Evolutionary conservation across 192 early-diverging fungal genomes (phyloP), one percentile per base, ranked within the genome.

Genomic region (Spizellomyces sp.): DNA sequence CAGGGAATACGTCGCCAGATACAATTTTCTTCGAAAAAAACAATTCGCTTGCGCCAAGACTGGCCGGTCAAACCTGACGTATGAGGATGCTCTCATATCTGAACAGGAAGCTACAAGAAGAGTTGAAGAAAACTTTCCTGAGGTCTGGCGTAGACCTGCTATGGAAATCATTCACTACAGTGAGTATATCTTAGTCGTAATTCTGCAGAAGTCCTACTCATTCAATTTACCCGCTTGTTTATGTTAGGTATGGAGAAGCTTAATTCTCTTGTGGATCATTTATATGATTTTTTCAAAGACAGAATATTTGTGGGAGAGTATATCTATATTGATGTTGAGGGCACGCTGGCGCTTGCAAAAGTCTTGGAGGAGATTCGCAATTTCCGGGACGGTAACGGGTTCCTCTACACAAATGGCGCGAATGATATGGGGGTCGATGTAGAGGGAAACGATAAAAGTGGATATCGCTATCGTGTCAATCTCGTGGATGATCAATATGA

Each of bases 1-100:
- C 78, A 93, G 92, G 5, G 86, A 91, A 36, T 94, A 91, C 71
- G 75, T 89, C 47, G 85, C 83, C 5, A 85, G 90, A 8, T 80
- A 85, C 48, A 69, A 77, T 36, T 80, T 93, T 12, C 94, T 95
- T 69, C 82, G 84, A 22, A 87, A 89, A 62, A 84, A 81, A 47
- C 75, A 86, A 22, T 98, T 94, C 89, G 83, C 91, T 65, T 96
- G 94, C 78, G 83, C 86, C 54, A 80, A 81, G 6, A 92, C 92
- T 2, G 92, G 94, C 1, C 90, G 88, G 69, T 75, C 78, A 21
- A 78, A 86, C 48, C 76, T 98, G 58, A 94, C 91, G 0, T 98
- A 90, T 66, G 84, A 89, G 66, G 87, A 95, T 67, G 96, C 96
- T 0, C 75, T 91, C 19, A 75, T 88, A 46, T 90, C 87, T 12